A percentile compares a stretch with the other conserved stretches of the same genome.
These are phyloP conservation scores for Mucor saturninus DNA, from an alignment of 371 early-diverging fungal species.

Conservation along the genomic window DNA sequence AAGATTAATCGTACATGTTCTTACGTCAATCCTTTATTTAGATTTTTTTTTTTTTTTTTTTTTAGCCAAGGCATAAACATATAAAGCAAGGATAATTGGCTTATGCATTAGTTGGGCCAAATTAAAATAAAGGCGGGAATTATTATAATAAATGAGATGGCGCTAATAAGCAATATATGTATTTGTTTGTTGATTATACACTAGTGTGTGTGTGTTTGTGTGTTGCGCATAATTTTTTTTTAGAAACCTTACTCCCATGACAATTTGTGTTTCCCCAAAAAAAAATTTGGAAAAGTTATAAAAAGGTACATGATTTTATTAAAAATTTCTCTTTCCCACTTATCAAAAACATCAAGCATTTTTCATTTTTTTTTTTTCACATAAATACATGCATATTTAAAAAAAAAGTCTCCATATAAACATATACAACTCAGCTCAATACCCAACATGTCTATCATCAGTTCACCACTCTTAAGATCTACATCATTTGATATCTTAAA, in stretches of 20 bases:
- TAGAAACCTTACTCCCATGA: slow-evolving; percentile 21
- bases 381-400: not conserved
- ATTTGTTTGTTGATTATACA: slow-evolving; percentile 6
- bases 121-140: slow-evolving; percentile 14
- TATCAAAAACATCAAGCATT: not conserved
- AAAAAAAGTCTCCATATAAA: not conserved
- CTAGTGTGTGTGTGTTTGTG: slow-evolving; percentile 2
- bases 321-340: too few relatives aligned
- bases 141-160: slow-evolving; percentile 3
- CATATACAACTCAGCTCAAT: not conserved
- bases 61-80: not conserved
- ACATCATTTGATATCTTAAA: slow-evolving; percentile 19
- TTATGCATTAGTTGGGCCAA: not conserved
- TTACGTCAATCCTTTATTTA: not conserved
- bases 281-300: slow-evolving; percentile 2
- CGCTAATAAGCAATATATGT: not conserved
- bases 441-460: slow-evolving; percentile 19
- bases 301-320: slow-evolving; percentile 2
- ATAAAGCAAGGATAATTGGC: not conserved
- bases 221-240: slow-evolving; percentile 1
- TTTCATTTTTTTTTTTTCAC: slow-evolving; percentile 4
- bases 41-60: not conserved
- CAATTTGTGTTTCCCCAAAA: slow-evolving; percentile 12
- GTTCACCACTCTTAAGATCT: slow-evolving; percentile 16
- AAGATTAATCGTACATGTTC: not conserved